Percentiles rank a stretch among this genome's conserved stretches.
phyloP scores from a whole-genome alignment of 176 grass and related monocot genomes.

The Otatea glauca region DNA sequence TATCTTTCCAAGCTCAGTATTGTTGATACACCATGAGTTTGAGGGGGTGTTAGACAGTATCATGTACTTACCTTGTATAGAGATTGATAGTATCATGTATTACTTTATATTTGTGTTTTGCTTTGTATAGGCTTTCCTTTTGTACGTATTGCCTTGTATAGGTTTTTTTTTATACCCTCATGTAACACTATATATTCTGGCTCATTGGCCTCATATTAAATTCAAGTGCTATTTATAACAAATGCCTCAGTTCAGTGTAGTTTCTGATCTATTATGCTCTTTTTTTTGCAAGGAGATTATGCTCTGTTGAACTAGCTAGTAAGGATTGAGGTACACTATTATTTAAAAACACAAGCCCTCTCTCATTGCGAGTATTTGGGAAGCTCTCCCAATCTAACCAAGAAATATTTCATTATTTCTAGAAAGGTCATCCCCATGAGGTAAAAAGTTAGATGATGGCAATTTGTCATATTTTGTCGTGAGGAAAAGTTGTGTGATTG shows the following conservation, averaged over 20 bases:
- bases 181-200: no score
- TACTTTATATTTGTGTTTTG: no score
- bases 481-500: background rate
- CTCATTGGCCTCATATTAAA: no score
- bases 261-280: background rate
- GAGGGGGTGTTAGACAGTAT: no score
- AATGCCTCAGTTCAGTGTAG: background rate
- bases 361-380: background rate
- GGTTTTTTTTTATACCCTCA: no score
- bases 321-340: background rate
- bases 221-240: no score
- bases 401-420: background rate
- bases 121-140: no score
- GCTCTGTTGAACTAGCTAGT: background rate
- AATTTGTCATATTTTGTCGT: constrained; percentile 23
- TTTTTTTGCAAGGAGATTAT: background rate
- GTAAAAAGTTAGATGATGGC: background rate
- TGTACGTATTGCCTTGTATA: no score
- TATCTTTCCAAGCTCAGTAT: no score
- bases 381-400: constrained; percentile 13
- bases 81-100: no score
- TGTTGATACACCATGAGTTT: no score
- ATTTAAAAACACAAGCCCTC: background rate
- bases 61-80: no score
- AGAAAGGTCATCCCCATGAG: constrained; percentile 2